Conservation (phyloP, 305 asterid species). For the Euphrasia arctica region DNA sequence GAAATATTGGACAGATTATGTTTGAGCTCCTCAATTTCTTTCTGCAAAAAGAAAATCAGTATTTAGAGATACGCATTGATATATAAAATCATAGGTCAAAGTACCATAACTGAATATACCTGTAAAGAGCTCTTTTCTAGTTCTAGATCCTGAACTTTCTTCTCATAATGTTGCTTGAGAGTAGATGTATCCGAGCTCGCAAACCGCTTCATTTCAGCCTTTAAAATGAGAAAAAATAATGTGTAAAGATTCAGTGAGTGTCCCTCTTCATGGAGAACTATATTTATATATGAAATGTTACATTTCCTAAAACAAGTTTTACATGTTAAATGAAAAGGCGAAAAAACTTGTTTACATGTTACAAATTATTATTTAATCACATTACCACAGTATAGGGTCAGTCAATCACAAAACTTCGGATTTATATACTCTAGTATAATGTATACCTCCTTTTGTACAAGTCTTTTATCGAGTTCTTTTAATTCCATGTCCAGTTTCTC, state of each 20-base stretch:
- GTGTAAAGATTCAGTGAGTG: conserved; percentile 16
- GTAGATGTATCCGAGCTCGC: conserved; percentile 63
- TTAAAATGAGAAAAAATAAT: conserved; percentile 22
- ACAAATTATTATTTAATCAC: background rate
- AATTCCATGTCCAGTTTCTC: conserved; percentile 82
- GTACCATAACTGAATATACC: conserved; percentile 39
- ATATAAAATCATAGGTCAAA: conserved; percentile 17
- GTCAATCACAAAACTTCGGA: conserved; percentile 3
- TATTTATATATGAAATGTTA: conserved; percentile 11
- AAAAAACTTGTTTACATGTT: background rate
- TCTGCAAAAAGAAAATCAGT: conserved; percentile 41
- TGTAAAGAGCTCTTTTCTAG: conserved; percentile 67
- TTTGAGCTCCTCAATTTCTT: conserved; percentile 84
- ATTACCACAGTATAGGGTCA: background rate
- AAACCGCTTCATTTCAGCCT: conserved; percentile 96
- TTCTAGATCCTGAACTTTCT: conserved; percentile 89
- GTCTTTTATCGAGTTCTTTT: conserved; percentile 82
- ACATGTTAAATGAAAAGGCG: background rate
- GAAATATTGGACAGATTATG: conserved; percentile 67
- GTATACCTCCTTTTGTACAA: conserved; percentile 89
- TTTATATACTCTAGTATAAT: background rate
- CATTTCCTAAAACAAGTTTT: background rate
- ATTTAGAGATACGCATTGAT: conserved; percentile 19
- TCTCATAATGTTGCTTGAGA: conserved; percentile 92
- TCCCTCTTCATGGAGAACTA: background rate